Base-by-base conservation (phyloP, 345 rosid species). In the Balakata baccata region DNA sequence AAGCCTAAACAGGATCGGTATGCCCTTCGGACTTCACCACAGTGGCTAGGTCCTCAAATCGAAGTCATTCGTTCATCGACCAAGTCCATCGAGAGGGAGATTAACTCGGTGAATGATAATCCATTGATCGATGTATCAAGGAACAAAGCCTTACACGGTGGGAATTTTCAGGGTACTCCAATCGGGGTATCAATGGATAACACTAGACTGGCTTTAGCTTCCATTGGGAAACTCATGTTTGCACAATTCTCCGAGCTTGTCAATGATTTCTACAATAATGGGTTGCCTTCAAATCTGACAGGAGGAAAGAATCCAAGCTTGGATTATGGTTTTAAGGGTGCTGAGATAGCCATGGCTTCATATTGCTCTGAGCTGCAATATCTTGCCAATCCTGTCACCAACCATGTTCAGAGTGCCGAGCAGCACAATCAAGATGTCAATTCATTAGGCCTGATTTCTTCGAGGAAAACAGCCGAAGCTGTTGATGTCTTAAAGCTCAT, bases 101-200 rank as follows among this genome's bases (percentile, higher is more conserved):
- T 66, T 10, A 66, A 66, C 39, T 66, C 70, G 22, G 70, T 66
- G 41, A 60, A 29, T 13, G 64, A 60, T 60, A 60, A 60, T 34
- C 64, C 64, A 60, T 8, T 60, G 64, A 47, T 46, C 5, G 54
- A 67, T 67, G 70, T 67, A 11, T 23, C 57, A 6, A 22, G 70
- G n/a, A 25, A 47, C 41, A 67, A 46, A 47, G 70, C 70, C 29
- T 46, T 67, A 1, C 70, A 67, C 12, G 70, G 70, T 1, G 70
- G 70, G 37, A 64, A 64, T 22, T 64, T 64, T 22, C 68, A 64
- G 52, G 68, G 68, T 12, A 64, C 68, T 29, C 52, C 70, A 67
- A 67, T 67, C 22, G 70, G 57, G 23, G 70, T 67, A 4, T 67
- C 70, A 14, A 67, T 67, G 70, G 70, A 67, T 23, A 67, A 68